Base-by-base conservation (phyloP, 306 rosid genomes). In the Calophaca sinica region DNA sequence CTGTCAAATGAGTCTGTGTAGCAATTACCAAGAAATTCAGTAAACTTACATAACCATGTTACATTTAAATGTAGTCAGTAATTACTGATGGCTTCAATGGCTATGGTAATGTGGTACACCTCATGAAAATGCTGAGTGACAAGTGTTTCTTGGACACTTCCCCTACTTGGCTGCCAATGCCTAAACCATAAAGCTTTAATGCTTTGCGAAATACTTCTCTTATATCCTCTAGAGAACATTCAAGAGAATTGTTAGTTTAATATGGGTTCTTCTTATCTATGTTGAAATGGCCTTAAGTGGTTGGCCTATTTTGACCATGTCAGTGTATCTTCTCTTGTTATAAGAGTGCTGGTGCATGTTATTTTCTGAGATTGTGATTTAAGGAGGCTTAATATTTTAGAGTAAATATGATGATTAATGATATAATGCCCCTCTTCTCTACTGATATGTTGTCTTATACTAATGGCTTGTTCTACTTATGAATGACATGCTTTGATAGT, bases 401-500 rank as follows among this genome's bases (percentile, higher is more conserved):
- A 32, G 68, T 48, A 76, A 52, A 32, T 69, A 51, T 66, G 39
- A 13, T 73, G 73, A 75, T 49, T 48, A 49, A 33, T 70, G 58
- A 54, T 61, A 45, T 33, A 42, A 42, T 59, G 54, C 80, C 28
- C 53, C 57, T 53, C 41, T 48, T 64, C 44, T 42, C 62, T 39
- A 31, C 6, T 49, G 45, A 51, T 74, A 44, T n/a, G n/a, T 54
- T 66, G 62, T 36, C 45, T 15, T 44, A 9, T 73, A 11, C 28
- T 50, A 52, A 31, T 9, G 72, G 8, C 76, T 9, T 49, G 29
- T 70, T 15, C 38, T 77, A 38, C 75, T 53, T 52, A 68, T 48
- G 49, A 75, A 71, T 74, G 55, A 58, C 77, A 63, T 57, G 50
- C 76, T 78, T 75, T 79, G 75, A 65, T 79, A 48, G 68, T 82